Percentiles rank a stretch among this genome's conserved stretches.
Conservation (phyloP, 164 flowering plant species). For the Stephania japonica region DNA sequence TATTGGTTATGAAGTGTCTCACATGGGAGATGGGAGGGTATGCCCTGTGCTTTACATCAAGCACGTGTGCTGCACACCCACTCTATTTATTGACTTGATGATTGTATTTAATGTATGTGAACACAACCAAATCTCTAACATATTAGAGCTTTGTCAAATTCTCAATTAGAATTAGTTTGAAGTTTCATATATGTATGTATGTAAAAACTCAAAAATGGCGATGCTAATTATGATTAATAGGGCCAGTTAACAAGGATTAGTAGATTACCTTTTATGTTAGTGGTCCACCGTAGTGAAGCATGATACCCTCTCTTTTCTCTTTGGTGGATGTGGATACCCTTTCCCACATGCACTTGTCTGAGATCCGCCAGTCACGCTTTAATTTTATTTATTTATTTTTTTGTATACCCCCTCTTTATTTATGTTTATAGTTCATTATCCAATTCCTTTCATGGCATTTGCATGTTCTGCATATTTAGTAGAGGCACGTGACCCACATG, state of each 20-base stretch:
- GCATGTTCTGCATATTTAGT: background rate
- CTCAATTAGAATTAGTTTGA: no score
- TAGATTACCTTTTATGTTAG: background rate
- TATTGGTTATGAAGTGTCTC: background rate
- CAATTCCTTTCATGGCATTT: background rate
- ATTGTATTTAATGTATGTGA: no score
- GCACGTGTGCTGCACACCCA: no score
- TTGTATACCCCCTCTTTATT: background rate
- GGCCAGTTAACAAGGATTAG: background rate
- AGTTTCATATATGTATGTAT: no score
- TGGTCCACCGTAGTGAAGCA: background rate
- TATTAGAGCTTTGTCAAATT: no score
- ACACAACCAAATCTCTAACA: no score
- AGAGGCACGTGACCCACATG: background rate
- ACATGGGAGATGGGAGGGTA: background rate
- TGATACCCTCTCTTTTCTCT: background rate
- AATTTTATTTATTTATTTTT: background rate
- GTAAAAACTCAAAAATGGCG: background rate
- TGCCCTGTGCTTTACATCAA: no score
- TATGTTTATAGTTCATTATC: background rate
- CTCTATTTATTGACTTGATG: background rate
- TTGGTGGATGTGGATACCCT: background rate
- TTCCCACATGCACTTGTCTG: slow-evolving; percentile 2
- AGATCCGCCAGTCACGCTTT: slow-evolving; percentile 1
- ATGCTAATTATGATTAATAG: background rate